These are phyloP conservation scores for Acanthamoeba healyi DNA, from an alignment of 208 protist genomes.

Conservation along the genomic window DNA sequence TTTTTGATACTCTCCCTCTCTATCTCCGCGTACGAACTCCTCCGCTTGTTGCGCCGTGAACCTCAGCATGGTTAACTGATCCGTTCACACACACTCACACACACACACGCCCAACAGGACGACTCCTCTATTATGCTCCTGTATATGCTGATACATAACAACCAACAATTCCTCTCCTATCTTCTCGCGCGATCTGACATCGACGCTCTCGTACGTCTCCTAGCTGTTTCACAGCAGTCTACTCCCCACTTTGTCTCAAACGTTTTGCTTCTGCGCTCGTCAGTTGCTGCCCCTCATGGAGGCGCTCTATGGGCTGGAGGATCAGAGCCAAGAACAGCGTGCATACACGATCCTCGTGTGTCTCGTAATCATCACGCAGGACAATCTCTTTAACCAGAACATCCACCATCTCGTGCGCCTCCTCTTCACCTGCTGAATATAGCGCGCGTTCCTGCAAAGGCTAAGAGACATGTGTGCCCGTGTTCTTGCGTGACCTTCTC, in stretches of 20 bases:
- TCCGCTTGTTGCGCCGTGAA: background rate
- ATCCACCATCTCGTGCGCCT: conserved; percentile 22
- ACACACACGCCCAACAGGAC: background rate
- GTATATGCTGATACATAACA: conserved; percentile 56
- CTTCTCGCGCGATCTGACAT: conserved; percentile 40
- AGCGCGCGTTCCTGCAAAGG: background rate
- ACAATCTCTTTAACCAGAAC: conserved; percentile 62
- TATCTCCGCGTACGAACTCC: background rate
- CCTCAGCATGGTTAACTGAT: no score
- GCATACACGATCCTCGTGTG: conserved; percentile 55
- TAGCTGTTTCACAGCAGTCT: no score
- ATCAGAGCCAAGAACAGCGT: conserved; percentile 20
- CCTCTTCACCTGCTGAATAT: background rate
- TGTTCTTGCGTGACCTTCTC: background rate
- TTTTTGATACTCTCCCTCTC: conserved; percentile 21
- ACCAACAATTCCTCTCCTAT: conserved; percentile 57
- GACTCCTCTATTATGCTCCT: background rate
- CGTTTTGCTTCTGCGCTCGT: no score
- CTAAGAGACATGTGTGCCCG: no score
- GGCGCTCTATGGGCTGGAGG: conserved; percentile 27
- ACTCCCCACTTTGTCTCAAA: no score
- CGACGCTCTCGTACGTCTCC: conserved; percentile 17
- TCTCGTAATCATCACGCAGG: conserved; percentile 58
- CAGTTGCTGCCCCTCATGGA: conserved; percentile 9
- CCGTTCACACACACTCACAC: background rate